These are phyloP conservation scores for Ganoderma multipileum DNA, from an alignment of 1,284 basidiomycete genomes.

Conservation along the genomic window DNA sequence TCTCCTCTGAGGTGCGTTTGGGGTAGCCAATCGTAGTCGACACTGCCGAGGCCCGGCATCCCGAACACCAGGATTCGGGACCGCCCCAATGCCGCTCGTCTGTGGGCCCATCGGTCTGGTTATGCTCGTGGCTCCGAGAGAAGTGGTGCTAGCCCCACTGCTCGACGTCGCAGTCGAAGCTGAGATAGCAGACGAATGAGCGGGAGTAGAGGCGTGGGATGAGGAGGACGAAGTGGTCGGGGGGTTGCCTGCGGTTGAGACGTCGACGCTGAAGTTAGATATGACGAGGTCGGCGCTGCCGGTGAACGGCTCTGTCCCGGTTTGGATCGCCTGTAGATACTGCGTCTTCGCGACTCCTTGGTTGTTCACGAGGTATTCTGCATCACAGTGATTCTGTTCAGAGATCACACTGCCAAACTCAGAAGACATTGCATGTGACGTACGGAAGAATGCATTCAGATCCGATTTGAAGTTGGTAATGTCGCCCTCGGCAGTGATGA, in stretches of 20 bases:
- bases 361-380: slow-evolving; percentile 38
- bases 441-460: slow-evolving; percentile 63
- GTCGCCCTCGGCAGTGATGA: slow-evolving; percentile 56
- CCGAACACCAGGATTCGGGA: not conserved
- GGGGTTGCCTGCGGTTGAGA: slow-evolving; percentile 26
- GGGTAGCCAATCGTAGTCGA: not conserved
- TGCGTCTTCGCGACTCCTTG: slow-evolving; percentile 42
- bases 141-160: not conserved
- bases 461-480: slow-evolving; percentile 60
- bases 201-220: not conserved
- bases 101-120: not conserved
- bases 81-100: not conserved
- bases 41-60: not conserved
- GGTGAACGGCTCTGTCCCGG: slow-evolving; percentile 77
- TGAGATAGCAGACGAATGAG: not conserved
- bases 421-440: too few species aligned
- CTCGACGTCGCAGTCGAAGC: not conserved
- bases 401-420: too few species aligned
- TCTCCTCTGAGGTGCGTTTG: not conserved
- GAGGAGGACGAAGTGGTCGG: not conserved
- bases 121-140: not conserved
- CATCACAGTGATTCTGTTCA: not conserved
- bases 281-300: slow-evolving; percentile 44
- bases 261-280: slow-evolving; percentile 37
- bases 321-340: slow-evolving; percentile 68